Evolutionary conservation across 164 flowering plant species (phyloP).

Genomic region (Kalanchoe fedtschenkoi): DNA sequence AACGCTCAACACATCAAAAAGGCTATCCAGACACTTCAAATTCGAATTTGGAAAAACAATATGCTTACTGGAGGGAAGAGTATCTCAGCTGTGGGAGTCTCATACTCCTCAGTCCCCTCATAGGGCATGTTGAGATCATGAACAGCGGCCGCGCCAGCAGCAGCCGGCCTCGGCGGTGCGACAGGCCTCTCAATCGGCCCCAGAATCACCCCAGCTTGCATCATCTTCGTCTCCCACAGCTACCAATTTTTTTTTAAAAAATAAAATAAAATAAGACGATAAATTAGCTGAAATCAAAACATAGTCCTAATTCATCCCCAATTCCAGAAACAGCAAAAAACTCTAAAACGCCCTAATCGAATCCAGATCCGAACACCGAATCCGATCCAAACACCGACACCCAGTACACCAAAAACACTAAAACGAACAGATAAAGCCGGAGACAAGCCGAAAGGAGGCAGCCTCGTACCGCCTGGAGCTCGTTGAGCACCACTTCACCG

Average conservation of each 20-base stretch:
- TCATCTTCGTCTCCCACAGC: slow-evolving; percentile 92
- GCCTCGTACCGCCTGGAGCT: slow-evolving; percentile 70
- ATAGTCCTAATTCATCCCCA: no score
- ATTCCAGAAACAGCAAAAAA: background rate
- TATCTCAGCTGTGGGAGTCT: slow-evolving; percentile 93
- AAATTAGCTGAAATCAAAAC: background rate
- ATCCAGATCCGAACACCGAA: background rate
- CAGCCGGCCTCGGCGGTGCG: slow-evolving; percentile 22
- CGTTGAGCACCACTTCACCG: slow-evolving; percentile 61
- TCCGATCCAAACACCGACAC: background rate
- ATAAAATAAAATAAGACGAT: slow-evolving; percentile 10
- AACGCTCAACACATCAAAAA: slow-evolving; percentile 1
- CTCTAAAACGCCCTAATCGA: background rate
- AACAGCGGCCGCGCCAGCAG: slow-evolving; percentile 47
- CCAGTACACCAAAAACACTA: background rate
- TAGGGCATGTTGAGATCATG: slow-evolving; percentile 96
- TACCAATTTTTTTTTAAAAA: no score
- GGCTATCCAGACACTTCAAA: background rate
- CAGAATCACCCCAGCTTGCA: slow-evolving; percentile 66
- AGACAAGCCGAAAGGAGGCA: background rate
- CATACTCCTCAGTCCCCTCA: slow-evolving; percentile 87
- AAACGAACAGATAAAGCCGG: background rate
- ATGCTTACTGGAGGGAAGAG: slow-evolving; percentile 84
- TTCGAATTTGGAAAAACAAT: background rate
- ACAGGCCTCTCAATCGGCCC: slow-evolving; percentile 62